Evolutionary conservation across 2,329 filamentous ascomycete species (phyloP).

Genomic region (Leptoxyphium fumago): DNA sequence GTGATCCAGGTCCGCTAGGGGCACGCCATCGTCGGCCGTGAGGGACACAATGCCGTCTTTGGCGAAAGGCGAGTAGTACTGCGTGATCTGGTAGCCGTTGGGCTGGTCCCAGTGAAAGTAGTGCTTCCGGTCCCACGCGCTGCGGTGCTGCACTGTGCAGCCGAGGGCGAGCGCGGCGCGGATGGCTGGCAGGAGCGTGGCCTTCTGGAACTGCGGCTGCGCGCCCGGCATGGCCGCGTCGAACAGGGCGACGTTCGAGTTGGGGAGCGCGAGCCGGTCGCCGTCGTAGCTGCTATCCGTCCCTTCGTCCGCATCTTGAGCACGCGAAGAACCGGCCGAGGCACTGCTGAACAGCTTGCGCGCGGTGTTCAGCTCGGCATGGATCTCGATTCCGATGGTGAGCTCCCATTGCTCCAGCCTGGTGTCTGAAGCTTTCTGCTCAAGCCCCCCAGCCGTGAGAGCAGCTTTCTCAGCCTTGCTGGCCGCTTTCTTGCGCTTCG

Average conservation of each 20-base stretch:
- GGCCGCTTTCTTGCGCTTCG: conserved; percentile 18
- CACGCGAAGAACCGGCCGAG: conserved; percentile 21
- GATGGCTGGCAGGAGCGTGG: conserved; percentile 74
- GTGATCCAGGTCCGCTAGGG: conserved; percentile 50
- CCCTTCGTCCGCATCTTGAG: conserved; percentile 6
- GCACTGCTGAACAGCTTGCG: conserved; percentile 75
- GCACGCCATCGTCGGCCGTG: conserved; percentile 61
- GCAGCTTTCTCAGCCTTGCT: conserved; percentile 6
- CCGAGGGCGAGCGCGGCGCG: conserved; percentile 74
- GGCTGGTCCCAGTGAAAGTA: conserved; percentile 99
- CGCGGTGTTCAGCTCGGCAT: conserved; percentile 82
- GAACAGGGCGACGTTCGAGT: conserved; percentile 78
- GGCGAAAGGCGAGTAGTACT: conserved; percentile 67
- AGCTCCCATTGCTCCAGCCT: conserved; percentile 60
- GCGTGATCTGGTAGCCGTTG: conserved; percentile 91
- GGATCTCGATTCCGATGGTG: conserved; percentile 92
- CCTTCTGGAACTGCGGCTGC: conserved; percentile 71
- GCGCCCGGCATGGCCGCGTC: conserved; percentile 81
- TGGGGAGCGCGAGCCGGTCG: conserved; percentile 37
- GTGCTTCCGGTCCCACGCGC: conserved; percentile 88
- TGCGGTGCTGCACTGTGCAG: conserved; percentile 61
- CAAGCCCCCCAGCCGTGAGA: not conserved
- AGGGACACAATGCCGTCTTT: conserved; percentile 59
- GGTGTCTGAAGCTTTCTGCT: conserved; percentile 7
- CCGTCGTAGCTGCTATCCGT: not conserved